Percentiles rank a stretch among this genome's conserved stretches.
These are phyloP conservation scores for Scorias spongiosa DNA, from an alignment of 2,329 filamentous ascomycete species.

Conservation along the genomic window DNA sequence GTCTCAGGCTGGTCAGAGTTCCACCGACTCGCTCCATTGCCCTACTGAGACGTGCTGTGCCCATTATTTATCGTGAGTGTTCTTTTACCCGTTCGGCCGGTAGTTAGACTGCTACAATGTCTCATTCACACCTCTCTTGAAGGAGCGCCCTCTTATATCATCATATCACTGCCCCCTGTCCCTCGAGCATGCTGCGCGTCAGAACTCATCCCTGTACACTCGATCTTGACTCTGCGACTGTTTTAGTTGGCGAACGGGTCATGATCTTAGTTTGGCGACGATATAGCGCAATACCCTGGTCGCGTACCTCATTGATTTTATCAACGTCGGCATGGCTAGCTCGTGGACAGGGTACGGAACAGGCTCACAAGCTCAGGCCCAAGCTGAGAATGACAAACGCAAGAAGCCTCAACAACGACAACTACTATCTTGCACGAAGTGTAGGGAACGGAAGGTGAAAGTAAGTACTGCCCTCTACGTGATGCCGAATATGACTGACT, in stretches of 20 bases:
- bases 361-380: constrained; percentile 9
- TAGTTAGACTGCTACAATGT: background rate
- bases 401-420: constrained; percentile 27
- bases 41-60: background rate
- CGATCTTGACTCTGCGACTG: too few species aligned
- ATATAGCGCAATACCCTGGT: too few species aligned
- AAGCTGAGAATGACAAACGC: constrained; percentile 19
- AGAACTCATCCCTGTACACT: too few species aligned
- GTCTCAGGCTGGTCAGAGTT: background rate
- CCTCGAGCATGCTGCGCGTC: too few species aligned
- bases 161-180: too few species aligned
- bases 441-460: constrained; percentile 34
- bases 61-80: background rate
- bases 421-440: constrained; percentile 33
- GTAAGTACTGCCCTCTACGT: constrained; percentile 13
- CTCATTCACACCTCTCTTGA: too few species aligned
- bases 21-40: background rate
- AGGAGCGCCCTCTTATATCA: too few species aligned
- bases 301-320: too few species aligned
- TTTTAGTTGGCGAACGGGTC: too few species aligned
- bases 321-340: constrained; percentile 9
- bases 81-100: background rate
- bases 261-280: too few species aligned
- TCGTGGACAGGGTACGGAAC: constrained; percentile 16
- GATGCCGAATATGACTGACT: constrained; percentile 2